phyloP scores from a whole-genome alignment of 345 rosid species.

The Ricinus communis region DNA sequence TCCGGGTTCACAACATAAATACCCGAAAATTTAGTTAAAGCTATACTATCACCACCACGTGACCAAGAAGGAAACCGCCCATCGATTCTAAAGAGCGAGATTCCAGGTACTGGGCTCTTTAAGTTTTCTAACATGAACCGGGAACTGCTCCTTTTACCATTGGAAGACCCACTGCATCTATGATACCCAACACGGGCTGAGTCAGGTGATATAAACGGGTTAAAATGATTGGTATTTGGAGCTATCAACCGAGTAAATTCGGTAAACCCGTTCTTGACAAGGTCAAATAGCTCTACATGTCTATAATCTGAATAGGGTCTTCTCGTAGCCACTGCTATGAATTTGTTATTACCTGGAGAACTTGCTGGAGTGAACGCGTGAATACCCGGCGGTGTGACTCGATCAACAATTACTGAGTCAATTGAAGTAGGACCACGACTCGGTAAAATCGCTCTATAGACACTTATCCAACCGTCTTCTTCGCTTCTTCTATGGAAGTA shows the following conservation, averaged over 20 bases:
- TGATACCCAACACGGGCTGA: conserved; percentile 76
- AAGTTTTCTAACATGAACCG: conserved; percentile 62
- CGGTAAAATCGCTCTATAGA: conserved; percentile 56
- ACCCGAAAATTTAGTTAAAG: conserved; percentile 72
- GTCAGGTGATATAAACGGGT: conserved; percentile 86
- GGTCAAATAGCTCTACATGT: conserved; percentile 74
- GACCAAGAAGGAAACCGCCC: conserved; percentile 93
- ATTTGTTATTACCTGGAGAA: conserved; percentile 65
- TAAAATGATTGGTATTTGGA: conserved; percentile 66
- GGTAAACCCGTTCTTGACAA: conserved; percentile 44
- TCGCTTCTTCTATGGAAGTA: conserved; percentile 71
- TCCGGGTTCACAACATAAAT: conserved; percentile 74
- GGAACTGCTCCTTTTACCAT: conserved; percentile 36
- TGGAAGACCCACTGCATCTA: conserved; percentile 58
- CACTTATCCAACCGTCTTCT: conserved; percentile 72
- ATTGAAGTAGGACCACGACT: conserved; percentile 26
- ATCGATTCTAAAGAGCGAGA: conserved; percentile 70
- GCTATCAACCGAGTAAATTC: conserved; percentile 74
- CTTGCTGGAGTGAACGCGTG: conserved; percentile 94
- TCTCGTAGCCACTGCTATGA: conserved; percentile 81
- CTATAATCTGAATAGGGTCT: conserved; percentile 58
- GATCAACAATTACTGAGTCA: conserved; percentile 46
- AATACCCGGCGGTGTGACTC: conserved; percentile 79
- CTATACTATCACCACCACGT: conserved; percentile 65
- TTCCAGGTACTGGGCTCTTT: conserved; percentile 42